Percentiles rank a stretch among this genome's conserved stretches.
Conservation (phyloP, 768 basidiomycete genomes). For the Lepiota subincarnata region DNA sequence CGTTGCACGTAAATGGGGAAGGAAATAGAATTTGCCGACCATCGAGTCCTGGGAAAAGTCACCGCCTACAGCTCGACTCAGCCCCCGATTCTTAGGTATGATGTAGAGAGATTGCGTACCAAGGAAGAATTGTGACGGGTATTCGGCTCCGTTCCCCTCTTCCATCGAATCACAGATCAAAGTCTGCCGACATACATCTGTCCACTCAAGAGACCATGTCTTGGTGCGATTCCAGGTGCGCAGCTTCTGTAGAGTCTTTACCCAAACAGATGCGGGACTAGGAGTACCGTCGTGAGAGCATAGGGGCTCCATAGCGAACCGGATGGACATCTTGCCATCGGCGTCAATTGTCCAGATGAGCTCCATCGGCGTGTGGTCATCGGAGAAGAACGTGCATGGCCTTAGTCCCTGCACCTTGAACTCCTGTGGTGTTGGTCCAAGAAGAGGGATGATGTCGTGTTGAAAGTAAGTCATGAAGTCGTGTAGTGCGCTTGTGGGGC, state of each 20-base stretch:
- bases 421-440: constrained; percentile 13
- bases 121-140: constrained; percentile 15
- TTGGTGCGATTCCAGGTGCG: constrained; percentile 10
- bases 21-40: constrained; percentile 17
- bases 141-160: neutral
- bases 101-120: constrained; percentile 4
- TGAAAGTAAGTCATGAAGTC: constrained; percentile 10
- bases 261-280: constrained; percentile 4
- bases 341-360: constrained; percentile 16
- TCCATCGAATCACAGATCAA: constrained; percentile 9
- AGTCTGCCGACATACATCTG: constrained; percentile 15
- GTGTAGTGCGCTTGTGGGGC: neutral
- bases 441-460: constrained; percentile 11
- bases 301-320: constrained; percentile 17
- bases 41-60: constrained; percentile 15
- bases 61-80: constrained; percentile 4
- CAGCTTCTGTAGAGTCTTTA: constrained; percentile 4
- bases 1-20: constrained; percentile 13
- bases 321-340: constrained; percentile 15
- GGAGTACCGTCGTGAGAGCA: constrained; percentile 11
- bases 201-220: constrained; percentile 15
- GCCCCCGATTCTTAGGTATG: neutral
- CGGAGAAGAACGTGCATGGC: constrained; percentile 15
- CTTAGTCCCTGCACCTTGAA: constrained; percentile 1
- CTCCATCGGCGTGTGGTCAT: constrained; percentile 17